Evolutionary conservation across 352 stramenopile species (phyloP), one percentile per base, ranked within the genome.

Genomic region (Phytophthora kernoviae): DNA sequence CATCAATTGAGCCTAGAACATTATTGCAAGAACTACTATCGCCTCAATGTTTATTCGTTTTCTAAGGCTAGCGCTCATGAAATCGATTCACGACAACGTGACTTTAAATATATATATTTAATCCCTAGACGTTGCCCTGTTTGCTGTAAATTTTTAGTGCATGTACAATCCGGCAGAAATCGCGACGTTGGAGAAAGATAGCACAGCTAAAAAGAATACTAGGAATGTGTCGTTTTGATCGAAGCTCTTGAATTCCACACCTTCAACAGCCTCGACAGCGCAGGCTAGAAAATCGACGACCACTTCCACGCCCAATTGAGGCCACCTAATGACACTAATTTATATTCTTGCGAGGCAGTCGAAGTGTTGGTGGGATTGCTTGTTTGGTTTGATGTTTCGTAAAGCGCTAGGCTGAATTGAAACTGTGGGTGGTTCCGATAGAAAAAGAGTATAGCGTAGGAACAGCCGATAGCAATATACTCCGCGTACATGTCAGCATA

Each of bases 401-500:
- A 37, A 32, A 34, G 11, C 18, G 17, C 10, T 20, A 15, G 34
- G 39, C 17, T 24, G 27, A 70, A 60, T 6, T 42, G 42, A 42
- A 54, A 80, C 21, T 69, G 54, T 6, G 67, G 59, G n/a, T 75
- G 55, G 20, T 71, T 42, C 24, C 56, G 61, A n/a, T 65, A 70
- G 18, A 71, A 46, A 18, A 75, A 53, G 2, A 68, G n/a, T 18
- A 81, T 71, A 17, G 60, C 58, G 53, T 63, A 70, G 2, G 64
- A 75, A 52, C 68, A 81, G n/a, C 67, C 57, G 30, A 81, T 65
- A 9, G 68, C 64, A 14, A 81, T 20, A 43, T 77, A 81, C 42
- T 81, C 71, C 18, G 63, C 64, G 49, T 71, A 75, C 68, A 77
- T 81, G 54, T 75, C 71, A 37, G 61, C 62, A 17, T 54, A 68